phyloP scores from a whole-genome alignment of 2,329 filamentous ascomycete genomes.

The Tolypocladium tundrense region DNA sequence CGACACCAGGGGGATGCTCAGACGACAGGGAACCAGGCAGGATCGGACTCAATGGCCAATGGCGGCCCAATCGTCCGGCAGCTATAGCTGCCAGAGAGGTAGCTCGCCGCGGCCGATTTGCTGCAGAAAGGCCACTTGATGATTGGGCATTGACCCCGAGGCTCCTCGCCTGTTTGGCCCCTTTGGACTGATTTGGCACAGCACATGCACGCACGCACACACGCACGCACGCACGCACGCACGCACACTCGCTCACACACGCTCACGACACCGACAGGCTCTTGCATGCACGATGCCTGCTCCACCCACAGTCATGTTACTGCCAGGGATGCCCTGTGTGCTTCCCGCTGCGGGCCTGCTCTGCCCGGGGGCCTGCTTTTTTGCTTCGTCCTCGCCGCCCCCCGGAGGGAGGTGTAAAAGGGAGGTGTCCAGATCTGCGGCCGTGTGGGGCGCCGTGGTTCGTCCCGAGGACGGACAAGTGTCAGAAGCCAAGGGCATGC shows the following conservation, averaged over 20 bases:
- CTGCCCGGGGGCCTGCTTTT: neutral
- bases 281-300: conserved; percentile 7
- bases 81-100: neutral
- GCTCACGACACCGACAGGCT: neutral
- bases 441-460: conserved; percentile 29
- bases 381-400: neutral
- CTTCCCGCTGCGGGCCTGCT: conserved; percentile 16
- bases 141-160: conserved; percentile 7
- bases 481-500: conserved; percentile 22
- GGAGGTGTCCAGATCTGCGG: conserved; percentile 27
- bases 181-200: neutral
- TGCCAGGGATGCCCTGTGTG: conserved; percentile 7
- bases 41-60: neutral
- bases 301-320: neutral
- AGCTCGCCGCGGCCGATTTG: neutral
- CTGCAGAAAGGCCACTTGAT: conserved; percentile 1
- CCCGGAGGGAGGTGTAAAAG: conserved; percentile 3
- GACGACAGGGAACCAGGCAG: neutral
- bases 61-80: neutral
- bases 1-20: neutral
- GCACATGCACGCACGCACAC: neutral
- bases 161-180: neutral
- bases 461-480: conserved; percentile 26
- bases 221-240: too few relatives aligned
- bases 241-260: neutral